Evolutionary conservation across 495 filamentous ascomycete genomes (phyloP).

Genomic region (Aspergillus coremiiformis): DNA sequence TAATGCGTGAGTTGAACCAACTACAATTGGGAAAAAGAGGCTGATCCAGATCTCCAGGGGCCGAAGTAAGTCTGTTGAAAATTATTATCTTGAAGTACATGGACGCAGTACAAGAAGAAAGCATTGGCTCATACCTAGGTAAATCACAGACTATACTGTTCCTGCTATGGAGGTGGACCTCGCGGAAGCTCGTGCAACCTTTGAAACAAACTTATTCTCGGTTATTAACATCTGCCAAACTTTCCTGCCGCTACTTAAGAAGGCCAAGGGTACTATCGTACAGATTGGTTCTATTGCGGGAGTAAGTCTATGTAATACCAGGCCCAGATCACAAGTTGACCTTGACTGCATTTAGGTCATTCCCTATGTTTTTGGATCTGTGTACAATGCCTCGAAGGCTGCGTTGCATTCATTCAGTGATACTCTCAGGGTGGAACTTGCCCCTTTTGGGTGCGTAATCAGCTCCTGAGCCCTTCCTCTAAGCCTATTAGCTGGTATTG

Average conservation of each 20-base stretch:
- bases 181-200: constrained; percentile 42
- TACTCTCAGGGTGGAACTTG: constrained; percentile 50
- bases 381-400: constrained; percentile 59
- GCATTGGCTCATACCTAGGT: constrained; percentile 5
- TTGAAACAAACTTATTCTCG: constrained; percentile 53
- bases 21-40: background rate
- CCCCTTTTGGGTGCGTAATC: constrained; percentile 34
- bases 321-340: background rate
- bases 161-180: constrained; percentile 52
- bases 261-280: constrained; percentile 53
- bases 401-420: constrained; percentile 55
- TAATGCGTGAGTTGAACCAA: constrained; percentile 44
- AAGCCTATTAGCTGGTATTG: background rate
- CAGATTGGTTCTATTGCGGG: constrained; percentile 53
- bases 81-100: background rate
- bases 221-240: constrained; percentile 54
- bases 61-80: constrained; percentile 26
- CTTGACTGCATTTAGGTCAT: constrained; percentile 32
- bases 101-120: background rate
- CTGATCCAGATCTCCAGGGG: constrained; percentile 22
- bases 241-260: constrained; percentile 52
- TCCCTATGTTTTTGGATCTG: constrained; percentile 47
- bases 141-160: constrained; percentile 51
- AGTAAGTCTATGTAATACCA: constrained; percentile 17
- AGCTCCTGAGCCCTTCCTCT: background rate